Percentiles rank a stretch among this genome's conserved stretches.
Conservation (phyloP, 1,284 basidiomycete genomes). For the Pseudozyma tsukubaensis region DNA sequence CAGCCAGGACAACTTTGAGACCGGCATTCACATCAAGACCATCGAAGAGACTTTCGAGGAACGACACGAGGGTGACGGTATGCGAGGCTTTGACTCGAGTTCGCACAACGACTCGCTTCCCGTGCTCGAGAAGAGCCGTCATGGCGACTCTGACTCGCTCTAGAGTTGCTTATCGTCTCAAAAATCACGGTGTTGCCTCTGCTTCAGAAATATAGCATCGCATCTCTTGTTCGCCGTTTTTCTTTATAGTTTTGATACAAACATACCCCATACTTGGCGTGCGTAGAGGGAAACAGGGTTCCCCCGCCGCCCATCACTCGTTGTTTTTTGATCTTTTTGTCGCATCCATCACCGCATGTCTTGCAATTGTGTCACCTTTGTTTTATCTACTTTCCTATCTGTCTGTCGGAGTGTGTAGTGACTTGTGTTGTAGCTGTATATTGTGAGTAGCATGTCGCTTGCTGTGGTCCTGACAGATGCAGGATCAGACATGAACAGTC, state of each 20-base stretch:
- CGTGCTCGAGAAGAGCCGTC: slow-evolving; percentile 33
- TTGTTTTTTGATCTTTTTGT: not conserved
- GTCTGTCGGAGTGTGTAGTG: not conserved
- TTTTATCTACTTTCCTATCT: not conserved
- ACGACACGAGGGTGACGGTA: slow-evolving; percentile 40
- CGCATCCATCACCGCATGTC: too few relatives aligned
- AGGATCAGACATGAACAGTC: too few relatives aligned
- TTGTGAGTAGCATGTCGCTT: not conserved
- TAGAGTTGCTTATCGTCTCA: slow-evolving; percentile 1
- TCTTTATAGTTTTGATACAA: not conserved
- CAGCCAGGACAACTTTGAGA: slow-evolving; percentile 38
- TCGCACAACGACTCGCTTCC: slow-evolving; percentile 49
- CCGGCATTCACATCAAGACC: slow-evolving; percentile 57
- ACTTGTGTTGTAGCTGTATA: not conserved
- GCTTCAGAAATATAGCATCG: too few relatives aligned
- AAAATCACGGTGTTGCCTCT: not conserved
- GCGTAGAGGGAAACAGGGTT: not conserved
- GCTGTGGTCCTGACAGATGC: too few relatives aligned
- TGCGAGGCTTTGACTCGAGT: slow-evolving; percentile 39
- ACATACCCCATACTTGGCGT: too few relatives aligned
- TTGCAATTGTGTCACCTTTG: slow-evolving; percentile 2
- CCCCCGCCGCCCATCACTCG: not conserved
- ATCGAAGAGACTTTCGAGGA: slow-evolving; percentile 61
- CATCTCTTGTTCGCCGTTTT: not conserved
- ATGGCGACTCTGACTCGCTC: slow-evolving; percentile 32